Evolutionary conservation across 352 stramenopile genomes (phyloP).

Genomic region (Phytophthora fragariae): DNA sequence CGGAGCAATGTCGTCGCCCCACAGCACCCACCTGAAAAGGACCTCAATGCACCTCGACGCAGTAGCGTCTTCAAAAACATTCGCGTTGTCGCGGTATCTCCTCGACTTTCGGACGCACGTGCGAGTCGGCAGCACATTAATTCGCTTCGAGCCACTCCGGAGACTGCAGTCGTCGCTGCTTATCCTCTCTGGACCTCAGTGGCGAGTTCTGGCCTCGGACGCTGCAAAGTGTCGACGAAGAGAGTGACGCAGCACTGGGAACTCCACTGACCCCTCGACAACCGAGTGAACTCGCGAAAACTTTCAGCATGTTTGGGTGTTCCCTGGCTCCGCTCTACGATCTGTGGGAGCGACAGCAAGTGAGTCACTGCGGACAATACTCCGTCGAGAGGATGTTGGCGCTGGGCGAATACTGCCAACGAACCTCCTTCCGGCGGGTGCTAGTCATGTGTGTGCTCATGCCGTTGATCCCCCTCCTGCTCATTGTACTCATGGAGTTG

Average conservation of each 20-base stretch:
- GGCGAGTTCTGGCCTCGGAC: constrained; percentile 1
- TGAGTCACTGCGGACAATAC: neutral
- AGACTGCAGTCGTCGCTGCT: constrained; percentile 1
- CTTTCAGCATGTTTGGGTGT: neutral
- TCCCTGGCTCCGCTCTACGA: constrained; percentile 1
- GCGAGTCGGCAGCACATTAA: neutral
- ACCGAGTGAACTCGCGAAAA: constrained; percentile 2
- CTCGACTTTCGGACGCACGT: constrained; percentile 4
- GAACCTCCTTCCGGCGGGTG: constrained; percentile 5
- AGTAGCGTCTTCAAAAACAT: constrained; percentile 16
- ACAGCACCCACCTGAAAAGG: neutral
- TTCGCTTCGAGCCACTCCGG: neutral
- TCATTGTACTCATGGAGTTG: constrained; percentile 13
- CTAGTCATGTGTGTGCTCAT: constrained; percentile 11
- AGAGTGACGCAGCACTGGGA: neutral
- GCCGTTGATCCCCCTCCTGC: constrained; percentile 10
- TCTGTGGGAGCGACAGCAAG: neutral
- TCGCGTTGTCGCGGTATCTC: neutral
- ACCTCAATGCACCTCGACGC: neutral
- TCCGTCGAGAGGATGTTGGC: neutral
- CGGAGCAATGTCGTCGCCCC: constrained; percentile 6
- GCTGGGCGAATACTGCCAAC: constrained; percentile 31
- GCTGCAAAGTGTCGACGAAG: neutral
- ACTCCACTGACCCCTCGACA: constrained; percentile 4
- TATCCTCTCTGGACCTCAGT: constrained; percentile 2